A percentile compares a stretch with the other conserved stretches of the same genome.
These are phyloP conservation scores for Taphrina communis DNA, from an alignment of 1,139 yeast species.

Conservation along the genomic window DNA sequence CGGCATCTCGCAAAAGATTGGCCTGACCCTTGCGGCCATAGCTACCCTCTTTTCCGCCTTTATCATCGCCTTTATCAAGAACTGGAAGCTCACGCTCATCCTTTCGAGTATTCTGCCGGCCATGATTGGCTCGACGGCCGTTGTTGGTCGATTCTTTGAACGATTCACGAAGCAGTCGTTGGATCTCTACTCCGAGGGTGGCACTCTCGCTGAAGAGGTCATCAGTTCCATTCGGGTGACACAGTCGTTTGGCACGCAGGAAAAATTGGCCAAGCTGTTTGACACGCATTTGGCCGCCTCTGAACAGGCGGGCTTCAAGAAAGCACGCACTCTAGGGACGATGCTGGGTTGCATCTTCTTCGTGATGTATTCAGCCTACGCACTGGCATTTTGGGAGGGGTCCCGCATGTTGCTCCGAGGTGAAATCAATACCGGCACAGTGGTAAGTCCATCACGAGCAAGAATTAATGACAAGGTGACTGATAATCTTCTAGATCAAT, in stretches of 20 bases:
- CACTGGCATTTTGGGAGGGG: slow-evolving; percentile 57
- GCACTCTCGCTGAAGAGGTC: slow-evolving; percentile 56
- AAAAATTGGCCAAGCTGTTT: slow-evolving; percentile 52
- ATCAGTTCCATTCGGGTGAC: slow-evolving; percentile 55
- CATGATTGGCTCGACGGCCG: slow-evolving; percentile 50
- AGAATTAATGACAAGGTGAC: neutral
- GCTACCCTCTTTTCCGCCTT: slow-evolving; percentile 55
- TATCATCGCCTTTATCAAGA: slow-evolving; percentile 54
- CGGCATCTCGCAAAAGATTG: slow-evolving; percentile 57
- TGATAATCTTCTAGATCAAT: slow-evolving; percentile 39
- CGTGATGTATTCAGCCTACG: slow-evolving; percentile 48
- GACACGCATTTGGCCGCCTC: slow-evolving; percentile 51
- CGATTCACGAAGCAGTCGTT: slow-evolving; percentile 51
- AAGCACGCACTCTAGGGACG: slow-evolving; percentile 51
- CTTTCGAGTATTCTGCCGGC: slow-evolving; percentile 54
- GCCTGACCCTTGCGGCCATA: slow-evolving; percentile 53
- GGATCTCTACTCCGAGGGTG: slow-evolving; percentile 52
- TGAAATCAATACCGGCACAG: slow-evolving; percentile 43
- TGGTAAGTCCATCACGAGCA: slow-evolving; percentile 15
- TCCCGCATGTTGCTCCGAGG: slow-evolving; percentile 42
- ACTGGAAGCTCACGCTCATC: slow-evolving; percentile 55
- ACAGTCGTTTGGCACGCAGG: slow-evolving; percentile 56
- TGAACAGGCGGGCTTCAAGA: slow-evolving; percentile 49
- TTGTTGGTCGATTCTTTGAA: slow-evolving; percentile 46
- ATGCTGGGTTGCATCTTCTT: slow-evolving; percentile 49